Percentiles rank a stretch among this genome's conserved stretches.
Evolutionary conservation across 2,329 filamentous ascomycete species (phyloP).

Genomic region (Thielaviopsis ethacetica): DNA sequence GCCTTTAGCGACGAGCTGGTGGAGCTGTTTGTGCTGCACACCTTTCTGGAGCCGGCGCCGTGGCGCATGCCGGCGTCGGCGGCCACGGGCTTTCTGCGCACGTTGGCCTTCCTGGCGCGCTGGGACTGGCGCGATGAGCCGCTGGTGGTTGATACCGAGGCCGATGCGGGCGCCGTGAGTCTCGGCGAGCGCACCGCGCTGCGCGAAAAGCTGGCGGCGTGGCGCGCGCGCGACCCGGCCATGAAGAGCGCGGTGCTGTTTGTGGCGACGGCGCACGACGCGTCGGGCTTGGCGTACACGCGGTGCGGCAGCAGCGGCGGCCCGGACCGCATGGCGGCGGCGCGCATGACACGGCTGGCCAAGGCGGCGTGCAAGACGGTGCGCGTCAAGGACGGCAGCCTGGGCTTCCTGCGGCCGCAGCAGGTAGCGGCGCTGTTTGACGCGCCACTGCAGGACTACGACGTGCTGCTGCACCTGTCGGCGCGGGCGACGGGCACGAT

Average conservation of each 20-base stretch:
- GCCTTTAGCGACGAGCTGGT: slow-evolving; percentile 69
- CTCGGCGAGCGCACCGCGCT: slow-evolving; percentile 44
- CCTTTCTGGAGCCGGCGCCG: slow-evolving; percentile 68
- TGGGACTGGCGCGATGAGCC: slow-evolving; percentile 90
- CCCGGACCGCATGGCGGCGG: slow-evolving; percentile 69
- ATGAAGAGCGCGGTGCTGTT: slow-evolving; percentile 76
- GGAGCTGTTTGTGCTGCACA: slow-evolving; percentile 63
- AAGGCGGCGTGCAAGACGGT: slow-evolving; percentile 55
- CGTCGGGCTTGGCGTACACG: slow-evolving; percentile 68
- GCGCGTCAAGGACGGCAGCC: slow-evolving; percentile 30
- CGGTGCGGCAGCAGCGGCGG: slow-evolving; percentile 24
- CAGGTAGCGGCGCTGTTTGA: slow-evolving; percentile 42
- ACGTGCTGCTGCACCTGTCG: slow-evolving; percentile 65
- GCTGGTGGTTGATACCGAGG: slow-evolving; percentile 56
- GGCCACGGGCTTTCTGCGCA: slow-evolving; percentile 66
- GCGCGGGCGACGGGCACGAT: slow-evolving; percentile 31
- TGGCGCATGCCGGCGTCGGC: slow-evolving; percentile 64
- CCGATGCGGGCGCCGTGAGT: slow-evolving; percentile 25
- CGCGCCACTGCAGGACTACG: slow-evolving; percentile 60
- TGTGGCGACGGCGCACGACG: slow-evolving; percentile 63
- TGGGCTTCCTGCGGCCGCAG: slow-evolving; percentile 30
- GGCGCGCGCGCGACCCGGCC: slow-evolving; percentile 73
- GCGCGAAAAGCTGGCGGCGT: slow-evolving; percentile 58
- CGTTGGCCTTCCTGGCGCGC: slow-evolving; percentile 59
- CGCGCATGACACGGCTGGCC: slow-evolving; percentile 67